Conservation (phyloP, 2,329 filamentous ascomycete genomes). For the Leptographium flavum region DNA sequence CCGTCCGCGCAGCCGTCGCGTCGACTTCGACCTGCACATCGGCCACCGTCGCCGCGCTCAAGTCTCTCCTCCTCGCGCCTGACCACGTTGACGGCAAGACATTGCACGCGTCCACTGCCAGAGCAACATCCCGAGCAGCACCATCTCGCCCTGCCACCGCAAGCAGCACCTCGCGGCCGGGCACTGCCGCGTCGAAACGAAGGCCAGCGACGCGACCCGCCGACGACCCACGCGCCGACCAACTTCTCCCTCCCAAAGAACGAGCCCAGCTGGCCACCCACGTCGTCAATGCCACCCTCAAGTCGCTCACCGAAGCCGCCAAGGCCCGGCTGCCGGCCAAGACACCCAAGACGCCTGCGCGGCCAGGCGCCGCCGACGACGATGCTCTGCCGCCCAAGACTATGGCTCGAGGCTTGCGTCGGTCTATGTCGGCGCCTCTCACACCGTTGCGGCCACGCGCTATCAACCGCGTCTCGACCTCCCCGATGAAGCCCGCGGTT, state of each 20-base stretch:
- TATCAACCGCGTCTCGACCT: constrained; percentile 45
- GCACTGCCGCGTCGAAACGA: constrained; percentile 15
- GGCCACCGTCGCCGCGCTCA: constrained; percentile 28
- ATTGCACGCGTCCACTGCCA: constrained; percentile 14
- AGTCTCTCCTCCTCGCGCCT: constrained; percentile 27
- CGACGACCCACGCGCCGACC: constrained; percentile 6
- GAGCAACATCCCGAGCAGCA: constrained; percentile 4
- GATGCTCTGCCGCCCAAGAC: not conserved
- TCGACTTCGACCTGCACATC: constrained; percentile 33
- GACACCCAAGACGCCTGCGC: not conserved
- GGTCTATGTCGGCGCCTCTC: constrained; percentile 43
- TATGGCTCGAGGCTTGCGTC: constrained; percentile 21
- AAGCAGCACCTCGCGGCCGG: constrained; percentile 4
- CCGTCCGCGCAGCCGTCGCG: constrained; percentile 29
- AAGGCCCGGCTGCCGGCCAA: constrained; percentile 28
- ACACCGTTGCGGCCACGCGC: constrained; percentile 47
- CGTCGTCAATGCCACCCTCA: constrained; percentile 56
- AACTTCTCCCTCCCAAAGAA: constrained; percentile 37
- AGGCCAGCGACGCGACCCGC: constrained; percentile 3
- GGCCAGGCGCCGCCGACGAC: not conserved
- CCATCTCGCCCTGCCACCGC: constrained; percentile 14
- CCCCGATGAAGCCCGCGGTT: constrained; percentile 23
- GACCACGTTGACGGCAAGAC: too few species aligned
- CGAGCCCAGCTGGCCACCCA: constrained; percentile 56
- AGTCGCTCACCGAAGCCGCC: constrained; percentile 51